Percentiles rank a stretch among this genome's conserved stretches.
Evolutionary conservation across 495 filamentous ascomycete species (phyloP).

Genomic region (Rusavskia elegans): DNA sequence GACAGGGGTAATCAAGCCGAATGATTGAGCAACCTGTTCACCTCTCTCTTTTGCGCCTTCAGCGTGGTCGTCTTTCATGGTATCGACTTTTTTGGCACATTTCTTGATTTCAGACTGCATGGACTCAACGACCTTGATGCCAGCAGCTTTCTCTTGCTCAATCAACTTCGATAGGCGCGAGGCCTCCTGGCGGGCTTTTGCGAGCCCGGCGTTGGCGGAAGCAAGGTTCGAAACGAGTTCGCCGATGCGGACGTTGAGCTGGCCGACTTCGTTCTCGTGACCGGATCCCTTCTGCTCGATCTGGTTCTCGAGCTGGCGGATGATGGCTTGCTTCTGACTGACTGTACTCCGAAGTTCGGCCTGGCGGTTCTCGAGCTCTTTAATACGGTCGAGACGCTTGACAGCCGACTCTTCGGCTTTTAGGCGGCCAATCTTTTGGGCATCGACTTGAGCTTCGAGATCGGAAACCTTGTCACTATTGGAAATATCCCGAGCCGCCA

Average conservation of each 20-base stretch:
- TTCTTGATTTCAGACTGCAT: constrained; percentile 20
- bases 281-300: constrained; percentile 19
- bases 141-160: constrained; percentile 9
- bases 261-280: constrained; percentile 22
- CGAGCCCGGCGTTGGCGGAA: constrained; percentile 4
- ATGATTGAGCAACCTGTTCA: constrained; percentile 9
- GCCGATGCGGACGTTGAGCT: constrained; percentile 8
- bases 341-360: constrained; percentile 23
- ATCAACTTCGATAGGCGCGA: constrained; percentile 22
- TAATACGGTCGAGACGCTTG: constrained; percentile 21
- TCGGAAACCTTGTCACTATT: constrained; percentile 24
- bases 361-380: constrained; percentile 20
- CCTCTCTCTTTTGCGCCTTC: constrained; percentile 9
- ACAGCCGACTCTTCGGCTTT: constrained; percentile 20
- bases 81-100: constrained; percentile 21
- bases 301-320: constrained; percentile 23
- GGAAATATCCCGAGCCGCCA: constrained; percentile 15
- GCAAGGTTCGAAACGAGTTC: constrained; percentile 7
- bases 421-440: constrained; percentile 21
- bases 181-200: constrained; percentile 33
- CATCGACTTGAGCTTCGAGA: constrained; percentile 22
- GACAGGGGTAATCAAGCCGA: constrained; percentile 26
- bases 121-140: constrained; percentile 5
- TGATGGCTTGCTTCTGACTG: constrained; percentile 25
- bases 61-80: constrained; percentile 2